Base-by-base conservation (phyloP, 1,284 basidiomycete genomes). In the Ustilago hordei region DNA sequence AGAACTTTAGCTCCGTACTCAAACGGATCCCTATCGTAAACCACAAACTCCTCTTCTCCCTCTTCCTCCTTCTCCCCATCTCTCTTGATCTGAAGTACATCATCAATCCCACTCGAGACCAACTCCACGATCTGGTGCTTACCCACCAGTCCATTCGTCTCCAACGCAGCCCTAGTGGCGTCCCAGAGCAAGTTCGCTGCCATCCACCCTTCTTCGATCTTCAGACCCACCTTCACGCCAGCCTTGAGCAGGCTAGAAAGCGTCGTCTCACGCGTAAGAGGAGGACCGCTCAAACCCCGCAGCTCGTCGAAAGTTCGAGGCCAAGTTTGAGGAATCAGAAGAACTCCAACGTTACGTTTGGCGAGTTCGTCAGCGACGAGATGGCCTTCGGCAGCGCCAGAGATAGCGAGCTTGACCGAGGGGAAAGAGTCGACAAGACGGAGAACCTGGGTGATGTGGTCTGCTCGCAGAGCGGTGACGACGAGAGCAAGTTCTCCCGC, bases 171-270 rank as follows among this genome's bases (percentile, higher is more conserved):
- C 59, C 75, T 64, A 0, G 70, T 75, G 0, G 90, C 87, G 73
- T 93, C 92, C 84, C 92, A 92, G 7, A 92, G 88, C 19, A 90
- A 88, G 70, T 91, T 92, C n/a, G 90, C 87, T 0, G 90, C 90
- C 80, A 88, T 88, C 90, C 90, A 93, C 43, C 68, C 81, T 35
- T 87, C 86, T n/a, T 88, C 85, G 36, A 92, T 88, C 62, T 91
- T 91, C 50, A 95, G 86, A 0, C 91, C 94, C 53, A 95, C 92
- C 0, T 89, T 91, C 28, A 95, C 91, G 43, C 91, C 91, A 59
- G 91, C 89, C 3, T 87, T 85, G 31, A 91, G 87, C 13, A 96
- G 88, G 56, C 88, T 88, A 8, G 89, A 87, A n/a, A 93, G 87
- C 2, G 91, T 89, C 39, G 90, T 93, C 50, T 92, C 88, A 57